Evolutionary conservation across 495 filamentous ascomycete species (phyloP), one percentile per base, ranked within the genome.

Genomic region (Apodospora peruviana): DNA sequence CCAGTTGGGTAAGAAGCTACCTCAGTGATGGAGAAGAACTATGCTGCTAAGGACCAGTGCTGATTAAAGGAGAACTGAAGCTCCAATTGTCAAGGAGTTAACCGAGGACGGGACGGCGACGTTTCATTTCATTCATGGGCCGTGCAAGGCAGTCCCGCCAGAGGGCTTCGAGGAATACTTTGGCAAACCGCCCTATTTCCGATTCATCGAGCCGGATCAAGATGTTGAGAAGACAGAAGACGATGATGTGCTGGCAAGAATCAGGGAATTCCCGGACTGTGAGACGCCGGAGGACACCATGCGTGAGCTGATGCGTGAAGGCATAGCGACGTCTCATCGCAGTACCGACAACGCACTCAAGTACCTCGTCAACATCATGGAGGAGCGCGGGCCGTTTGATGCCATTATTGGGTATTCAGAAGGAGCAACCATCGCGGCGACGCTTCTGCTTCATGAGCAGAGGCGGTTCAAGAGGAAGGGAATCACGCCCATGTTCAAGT

Each of bases 401-500:
- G 70, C 62, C 40, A 73, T 83, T 38, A 75, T 83, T 42, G 80
- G 79, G 0, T 84, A 81, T 47, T 83, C 80, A 0, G 81, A 84
- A 50, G 82, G 82, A 17, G 81, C 79, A 9, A 74, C 72, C 0
- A 69, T 83, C 5, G 82, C 79, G 0, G 74, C 74, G 3, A 77
- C 76, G 2, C 58, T 81, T 12, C 53, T 80, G n/a, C 61, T 79
- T 0, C 73, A 79, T 36, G 77, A 82, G 48, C 64, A 74, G 56
- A 63, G 70, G 14, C 60, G 74, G 14, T 60, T 66, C 17, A 60
- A 68, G 44, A 68, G 73, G 45, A 62, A 59, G 8, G 76, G 77
- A 0, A 68, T 74, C 42, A 50, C 60, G 22, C 72, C 69, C 20
- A 70, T 70, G 56, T 65, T 82, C 57, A 81, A 81, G 57, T 79